Conservation (phyloP, 2,329 filamentous ascomycete species). For the Fusarium floridanum region DNA sequence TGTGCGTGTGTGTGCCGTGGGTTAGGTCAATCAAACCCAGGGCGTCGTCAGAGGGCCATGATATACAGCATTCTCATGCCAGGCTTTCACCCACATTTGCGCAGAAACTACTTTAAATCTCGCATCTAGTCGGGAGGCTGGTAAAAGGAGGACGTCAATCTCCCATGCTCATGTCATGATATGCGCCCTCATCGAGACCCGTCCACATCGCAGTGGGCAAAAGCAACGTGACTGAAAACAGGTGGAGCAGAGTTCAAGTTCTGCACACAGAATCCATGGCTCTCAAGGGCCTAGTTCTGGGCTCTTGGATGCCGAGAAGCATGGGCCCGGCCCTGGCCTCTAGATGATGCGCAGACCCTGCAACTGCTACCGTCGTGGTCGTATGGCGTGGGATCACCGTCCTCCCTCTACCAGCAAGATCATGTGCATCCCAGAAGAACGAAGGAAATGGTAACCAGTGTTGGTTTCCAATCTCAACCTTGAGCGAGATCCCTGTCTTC, state of each 20-base stretch:
- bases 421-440: not conserved
- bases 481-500: slow-evolving; percentile 34
- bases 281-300: slow-evolving; percentile 21
- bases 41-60: slow-evolving; percentile 12
- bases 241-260: slow-evolving; percentile 8
- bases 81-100: not conserved
- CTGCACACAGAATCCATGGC: not conserved
- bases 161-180: not conserved
- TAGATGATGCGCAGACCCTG: slow-evolving; percentile 47
- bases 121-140: not conserved
- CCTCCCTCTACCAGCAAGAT: slow-evolving; percentile 16
- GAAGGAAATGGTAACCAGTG: not conserved
- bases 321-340: slow-evolving; percentile 25
- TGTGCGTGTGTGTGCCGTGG: slow-evolving; percentile 3
- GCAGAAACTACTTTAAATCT: not conserved
- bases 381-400: slow-evolving; percentile 37
- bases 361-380: slow-evolving; percentile 39
- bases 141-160: not conserved
- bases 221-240: slow-evolving; percentile 8
- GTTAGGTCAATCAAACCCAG: slow-evolving; percentile 28
- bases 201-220: slow-evolving; percentile 1
- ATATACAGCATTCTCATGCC: slow-evolving; percentile 6
- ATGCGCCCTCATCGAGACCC: not conserved
- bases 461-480: slow-evolving; percentile 12
- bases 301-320: slow-evolving; percentile 19